phyloP scores from a whole-genome alignment of 768 basidiomycete genomes.

The Ephemerocybe angulata region DNA sequence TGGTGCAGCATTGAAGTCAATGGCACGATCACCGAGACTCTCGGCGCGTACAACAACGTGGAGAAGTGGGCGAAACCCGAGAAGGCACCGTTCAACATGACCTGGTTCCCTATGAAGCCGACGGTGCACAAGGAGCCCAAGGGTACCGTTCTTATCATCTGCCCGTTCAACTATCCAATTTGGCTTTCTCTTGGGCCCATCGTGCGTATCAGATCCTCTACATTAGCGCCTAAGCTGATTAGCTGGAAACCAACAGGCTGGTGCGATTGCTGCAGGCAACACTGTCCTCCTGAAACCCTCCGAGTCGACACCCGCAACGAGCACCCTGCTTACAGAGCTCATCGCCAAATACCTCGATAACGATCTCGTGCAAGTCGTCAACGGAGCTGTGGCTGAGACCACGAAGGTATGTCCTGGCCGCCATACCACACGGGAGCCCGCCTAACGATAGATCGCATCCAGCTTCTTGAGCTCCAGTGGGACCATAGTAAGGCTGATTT shows the following conservation, averaged over 20 bases:
- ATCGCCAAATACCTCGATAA: slow-evolving; percentile 73
- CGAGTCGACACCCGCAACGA: slow-evolving; percentile 56
- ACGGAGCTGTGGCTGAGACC: slow-evolving; percentile 64
- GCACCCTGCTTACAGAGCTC: slow-evolving; percentile 60
- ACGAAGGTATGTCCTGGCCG: slow-evolving; percentile 37
- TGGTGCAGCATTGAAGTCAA: slow-evolving; percentile 56
- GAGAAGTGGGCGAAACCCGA: slow-evolving; percentile 74
- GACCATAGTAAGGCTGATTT: slow-evolving; percentile 43
- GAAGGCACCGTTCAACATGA: slow-evolving; percentile 50
- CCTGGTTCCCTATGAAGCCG: slow-evolving; percentile 58
- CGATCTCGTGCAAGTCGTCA: slow-evolving; percentile 60
- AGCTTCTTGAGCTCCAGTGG: slow-evolving; percentile 76
- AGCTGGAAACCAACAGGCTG: slow-evolving; percentile 21
- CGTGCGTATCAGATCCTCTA: slow-evolving; percentile 43
- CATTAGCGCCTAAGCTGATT: not conserved
- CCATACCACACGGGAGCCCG: not conserved
- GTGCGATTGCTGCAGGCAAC: slow-evolving; percentile 79
- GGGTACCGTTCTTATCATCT: slow-evolving; percentile 66
- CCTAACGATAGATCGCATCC: not conserved
- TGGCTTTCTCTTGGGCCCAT: slow-evolving; percentile 57
- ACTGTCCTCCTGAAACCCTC: slow-evolving; percentile 73
- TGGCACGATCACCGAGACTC: slow-evolving; percentile 47
- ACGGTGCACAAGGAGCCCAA: slow-evolving; percentile 73
- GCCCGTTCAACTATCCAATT: slow-evolving; percentile 74
- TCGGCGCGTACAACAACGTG: slow-evolving; percentile 55